Conservation (phyloP, 2,329 filamentous ascomycete genomes). For the Trichoderma asperellum region DNA sequence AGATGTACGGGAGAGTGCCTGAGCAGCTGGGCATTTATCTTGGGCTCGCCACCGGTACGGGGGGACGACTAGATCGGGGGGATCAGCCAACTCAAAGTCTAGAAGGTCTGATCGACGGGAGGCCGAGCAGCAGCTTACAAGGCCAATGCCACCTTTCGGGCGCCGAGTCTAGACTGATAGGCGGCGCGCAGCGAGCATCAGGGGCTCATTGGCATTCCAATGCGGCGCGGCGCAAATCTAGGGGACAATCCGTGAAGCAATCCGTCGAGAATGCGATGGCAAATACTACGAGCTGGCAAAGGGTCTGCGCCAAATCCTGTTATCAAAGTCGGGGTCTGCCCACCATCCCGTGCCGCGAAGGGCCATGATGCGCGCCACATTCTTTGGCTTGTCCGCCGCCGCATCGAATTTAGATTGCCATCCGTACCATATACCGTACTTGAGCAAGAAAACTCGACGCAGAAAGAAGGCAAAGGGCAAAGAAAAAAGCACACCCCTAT, state of each 20-base stretch:
- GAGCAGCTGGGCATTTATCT: conserved; percentile 4
- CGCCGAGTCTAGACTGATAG: neutral
- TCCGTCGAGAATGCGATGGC: conserved; percentile 4
- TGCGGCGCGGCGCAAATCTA: conserved; percentile 15
- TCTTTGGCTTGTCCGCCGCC: neutral
- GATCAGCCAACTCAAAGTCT: conserved; percentile 12
- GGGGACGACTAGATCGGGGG: conserved; percentile 1
- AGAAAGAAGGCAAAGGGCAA: neutral
- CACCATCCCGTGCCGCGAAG: conserved; percentile 16
- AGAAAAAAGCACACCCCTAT: neutral
- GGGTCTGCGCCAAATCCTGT: conserved; percentile 2
- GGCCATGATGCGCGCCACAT: conserved; percentile 18
- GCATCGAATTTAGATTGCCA: neutral
- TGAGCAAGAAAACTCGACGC: conserved; percentile 2
- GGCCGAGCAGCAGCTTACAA: conserved; percentile 1
- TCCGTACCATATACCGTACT: neutral
- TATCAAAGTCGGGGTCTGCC: conserved; percentile 25
- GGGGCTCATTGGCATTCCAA: conserved; percentile 23
- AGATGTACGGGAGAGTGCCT: neutral
- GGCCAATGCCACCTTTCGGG: conserved; percentile 2
- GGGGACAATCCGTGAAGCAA: conserved; percentile 1
- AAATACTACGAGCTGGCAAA: neutral
- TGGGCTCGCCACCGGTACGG: conserved; percentile 4
- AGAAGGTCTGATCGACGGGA: conserved; percentile 23
- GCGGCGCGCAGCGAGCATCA: conserved; percentile 13